phyloP scores from a whole-genome alignment of 1,284 basidiomycete species.

The Volvariella surrecta region DNA sequence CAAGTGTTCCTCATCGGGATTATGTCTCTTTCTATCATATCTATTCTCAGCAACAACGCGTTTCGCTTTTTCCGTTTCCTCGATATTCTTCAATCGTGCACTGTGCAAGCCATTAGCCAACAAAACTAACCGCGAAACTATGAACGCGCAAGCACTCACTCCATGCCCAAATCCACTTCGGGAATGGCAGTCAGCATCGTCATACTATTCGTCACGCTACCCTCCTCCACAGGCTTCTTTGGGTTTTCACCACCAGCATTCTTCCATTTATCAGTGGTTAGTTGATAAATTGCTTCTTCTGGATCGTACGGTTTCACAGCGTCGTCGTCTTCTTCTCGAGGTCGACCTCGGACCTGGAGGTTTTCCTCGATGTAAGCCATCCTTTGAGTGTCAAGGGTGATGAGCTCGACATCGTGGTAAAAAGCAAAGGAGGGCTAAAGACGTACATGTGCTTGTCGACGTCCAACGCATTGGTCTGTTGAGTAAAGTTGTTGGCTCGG shows the following conservation, averaged over 20 bases:
- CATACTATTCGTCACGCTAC: constrained; percentile 86
- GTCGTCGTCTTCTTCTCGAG: constrained; percentile 36
- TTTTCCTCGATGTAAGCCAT: constrained; percentile 97
- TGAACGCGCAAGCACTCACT: constrained; percentile 49
- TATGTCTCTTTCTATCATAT: constrained; percentile 44
- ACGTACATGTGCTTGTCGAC: constrained; percentile 96
- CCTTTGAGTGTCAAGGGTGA: constrained; percentile 38
- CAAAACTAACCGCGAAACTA: constrained; percentile 1
- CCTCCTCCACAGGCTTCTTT: constrained; percentile 59
- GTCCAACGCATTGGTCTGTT: constrained; percentile 92
- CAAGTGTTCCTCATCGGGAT: constrained; percentile 70
- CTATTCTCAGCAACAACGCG: constrained; percentile 71
- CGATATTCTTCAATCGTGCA: constrained; percentile 87
- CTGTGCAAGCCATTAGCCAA: constrained; percentile 30
- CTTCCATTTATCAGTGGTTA: constrained; percentile 72
- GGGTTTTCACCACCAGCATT: constrained; percentile 40
- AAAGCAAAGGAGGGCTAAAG: no score
- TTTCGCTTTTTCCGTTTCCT: constrained; percentile 95
- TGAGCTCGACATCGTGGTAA: neutral
- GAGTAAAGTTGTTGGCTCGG: constrained; percentile 89
- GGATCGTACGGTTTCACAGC: constrained; percentile 50
- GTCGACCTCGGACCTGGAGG: constrained; percentile 68
- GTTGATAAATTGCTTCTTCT: constrained; percentile 74
- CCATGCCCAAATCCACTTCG: constrained; percentile 96
- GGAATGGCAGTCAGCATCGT: constrained; percentile 96